These are phyloP conservation scores for Diaporthe australafricana DNA, from an alignment of 2,329 filamentous ascomycete species.

Conservation along the genomic window DNA sequence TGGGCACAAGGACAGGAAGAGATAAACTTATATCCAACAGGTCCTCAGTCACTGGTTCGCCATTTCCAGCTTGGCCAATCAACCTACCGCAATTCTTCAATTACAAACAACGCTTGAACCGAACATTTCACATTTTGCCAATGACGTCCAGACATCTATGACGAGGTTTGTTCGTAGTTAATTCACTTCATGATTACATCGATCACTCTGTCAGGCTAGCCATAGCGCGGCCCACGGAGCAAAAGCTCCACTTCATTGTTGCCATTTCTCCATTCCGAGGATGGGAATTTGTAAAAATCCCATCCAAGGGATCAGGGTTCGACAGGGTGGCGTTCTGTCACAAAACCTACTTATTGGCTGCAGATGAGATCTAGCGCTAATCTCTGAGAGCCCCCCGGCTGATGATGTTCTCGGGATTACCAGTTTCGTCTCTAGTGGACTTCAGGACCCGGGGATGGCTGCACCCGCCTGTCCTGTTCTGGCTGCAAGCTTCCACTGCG, in stretches of 20 bases:
- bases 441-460: too few relatives aligned
- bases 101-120: background rate
- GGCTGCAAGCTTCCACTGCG: background rate
- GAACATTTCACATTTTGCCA: too few relatives aligned
- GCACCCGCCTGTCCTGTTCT: background rate
- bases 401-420: background rate
- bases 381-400: background rate
- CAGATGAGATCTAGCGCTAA: background rate
- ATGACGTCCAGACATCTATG: conserved; percentile 31
- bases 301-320: background rate
- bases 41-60: background rate
- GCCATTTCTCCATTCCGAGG: background rate
- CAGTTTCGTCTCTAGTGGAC: background rate
- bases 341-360: conserved; percentile 8
- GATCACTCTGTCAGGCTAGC: background rate
- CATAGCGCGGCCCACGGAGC: background rate
- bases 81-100: background rate
- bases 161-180: background rate
- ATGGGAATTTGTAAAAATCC: conserved; percentile 21
- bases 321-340: background rate
- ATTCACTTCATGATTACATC: background rate
- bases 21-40: background rate
- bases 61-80: background rate
- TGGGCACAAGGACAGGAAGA: background rate
- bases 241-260: background rate